phyloP scores from a whole-genome alignment of 768 basidiomycete species.

The Phylloporus scabripes region DNA sequence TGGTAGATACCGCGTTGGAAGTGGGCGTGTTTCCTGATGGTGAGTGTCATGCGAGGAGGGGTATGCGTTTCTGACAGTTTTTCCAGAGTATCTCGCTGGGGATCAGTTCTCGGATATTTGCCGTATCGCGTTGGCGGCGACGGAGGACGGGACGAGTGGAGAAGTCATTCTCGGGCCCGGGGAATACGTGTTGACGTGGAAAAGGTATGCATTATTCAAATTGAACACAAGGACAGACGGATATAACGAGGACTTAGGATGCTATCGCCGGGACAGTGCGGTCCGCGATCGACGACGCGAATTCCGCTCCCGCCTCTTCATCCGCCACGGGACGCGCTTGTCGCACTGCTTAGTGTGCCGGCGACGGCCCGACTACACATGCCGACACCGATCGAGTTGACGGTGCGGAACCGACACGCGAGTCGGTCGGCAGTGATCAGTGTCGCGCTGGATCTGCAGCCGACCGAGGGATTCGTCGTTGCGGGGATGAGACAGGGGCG shows the following conservation, averaged over 20 bases:
- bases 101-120: slow-evolving; percentile 60
- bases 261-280: slow-evolving; percentile 38
- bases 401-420: slow-evolving; percentile 61
- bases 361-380: slow-evolving; percentile 59
- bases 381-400: slow-evolving; percentile 50
- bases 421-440: slow-evolving; percentile 62
- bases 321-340: slow-evolving; percentile 56
- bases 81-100: slow-evolving; percentile 54
- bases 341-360: slow-evolving; percentile 62
- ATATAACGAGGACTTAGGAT: slow-evolving; percentile 34
- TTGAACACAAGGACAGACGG: not conserved
- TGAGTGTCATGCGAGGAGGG: slow-evolving; percentile 20
- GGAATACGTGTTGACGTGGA: slow-evolving; percentile 58
- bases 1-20: slow-evolving; percentile 52
- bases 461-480: slow-evolving; percentile 71
- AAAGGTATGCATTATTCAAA: slow-evolving; percentile 39
- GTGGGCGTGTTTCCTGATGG: slow-evolving; percentile 43
- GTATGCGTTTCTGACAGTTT: not conserved
- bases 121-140: slow-evolving; percentile 42
- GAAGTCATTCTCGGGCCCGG: slow-evolving; percentile 45
- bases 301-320: slow-evolving; percentile 57
- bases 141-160: slow-evolving; percentile 32
- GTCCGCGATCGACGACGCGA: slow-evolving; percentile 42
- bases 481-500: slow-evolving; percentile 66
- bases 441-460: slow-evolving; percentile 67